Percentiles rank a stretch among this genome's conserved stretches.
phyloP scores from a whole-genome alignment of 257 asterid species.

The Scutellaria galericulata region DNA sequence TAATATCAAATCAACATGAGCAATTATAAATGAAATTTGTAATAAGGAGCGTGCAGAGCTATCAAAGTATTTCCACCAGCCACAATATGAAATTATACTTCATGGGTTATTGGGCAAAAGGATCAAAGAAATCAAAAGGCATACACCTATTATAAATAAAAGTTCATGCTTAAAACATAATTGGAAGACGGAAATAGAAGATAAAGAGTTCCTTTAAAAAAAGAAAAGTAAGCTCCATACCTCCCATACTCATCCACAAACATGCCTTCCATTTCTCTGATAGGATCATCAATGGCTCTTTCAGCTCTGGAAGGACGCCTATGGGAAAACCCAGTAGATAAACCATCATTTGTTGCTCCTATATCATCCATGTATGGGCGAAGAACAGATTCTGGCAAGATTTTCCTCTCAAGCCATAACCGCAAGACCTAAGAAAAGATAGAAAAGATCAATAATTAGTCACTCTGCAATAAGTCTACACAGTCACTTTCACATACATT shows the following conservation, averaged over 20 bases:
- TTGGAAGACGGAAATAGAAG: constrained; percentile 9
- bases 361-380: constrained; percentile 74
- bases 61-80: constrained; percentile 29
- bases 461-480: constrained; percentile 29
- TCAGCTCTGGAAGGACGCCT: constrained; percentile 94
- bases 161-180: constrained; percentile 21
- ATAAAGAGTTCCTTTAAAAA: constrained; percentile 15
- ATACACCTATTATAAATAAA: constrained; percentile 22
- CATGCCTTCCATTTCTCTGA: constrained; percentile 99
- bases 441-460: constrained; percentile 28
- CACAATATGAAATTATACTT: constrained; percentile 11
- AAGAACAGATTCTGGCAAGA: constrained; percentile 81
- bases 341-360: constrained; percentile 63
- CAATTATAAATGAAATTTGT: constrained; percentile 28
- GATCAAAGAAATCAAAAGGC: constrained; percentile 5
- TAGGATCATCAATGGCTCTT: constrained; percentile 93
- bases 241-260: constrained; percentile 97
- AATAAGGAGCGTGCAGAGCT: constrained; percentile 22
- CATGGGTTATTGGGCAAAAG: constrained; percentile 18
- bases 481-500: constrained; percentile 23
- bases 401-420: constrained; percentile 96
- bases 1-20: constrained; percentile 24
- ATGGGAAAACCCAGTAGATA: constrained; percentile 65
- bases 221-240: constrained; percentile 44
- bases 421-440: constrained; percentile 71